Conservation (phyloP, 352 stramenopile species). For the Halophytophthora polymorphica region DNA sequence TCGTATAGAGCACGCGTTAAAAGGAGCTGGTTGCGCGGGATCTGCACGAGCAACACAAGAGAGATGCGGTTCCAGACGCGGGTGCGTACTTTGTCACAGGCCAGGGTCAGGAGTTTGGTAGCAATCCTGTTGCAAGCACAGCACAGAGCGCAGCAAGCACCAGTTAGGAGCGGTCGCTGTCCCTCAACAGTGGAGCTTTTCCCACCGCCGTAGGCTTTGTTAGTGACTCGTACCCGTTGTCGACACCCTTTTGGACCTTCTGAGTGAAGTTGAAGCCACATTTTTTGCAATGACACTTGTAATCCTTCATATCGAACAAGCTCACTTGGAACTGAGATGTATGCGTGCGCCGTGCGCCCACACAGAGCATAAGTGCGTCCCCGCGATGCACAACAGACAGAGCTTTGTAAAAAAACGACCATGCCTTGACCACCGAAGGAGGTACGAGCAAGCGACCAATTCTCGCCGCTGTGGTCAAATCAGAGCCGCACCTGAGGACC, state of each 20-base stretch:
- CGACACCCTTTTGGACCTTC: conserved; percentile 83
- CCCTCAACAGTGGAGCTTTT: neutral
- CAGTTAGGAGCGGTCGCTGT: neutral
- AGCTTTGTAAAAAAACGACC: no score
- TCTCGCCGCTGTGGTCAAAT: neutral
- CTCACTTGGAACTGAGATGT: conserved; percentile 76
- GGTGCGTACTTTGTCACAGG: conserved; percentile 72
- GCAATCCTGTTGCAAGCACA: conserved; percentile 48
- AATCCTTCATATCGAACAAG: conserved; percentile 84
- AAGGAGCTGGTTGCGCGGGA: conserved; percentile 5
- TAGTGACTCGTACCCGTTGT: conserved; percentile 65
- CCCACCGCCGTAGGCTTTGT: neutral
- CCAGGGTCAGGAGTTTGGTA: conserved; percentile 83
- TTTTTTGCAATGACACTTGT: conserved; percentile 59
- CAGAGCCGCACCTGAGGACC: conserved; percentile 57
- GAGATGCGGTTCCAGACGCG: neutral
- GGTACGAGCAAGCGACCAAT: neutral
- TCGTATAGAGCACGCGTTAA: conserved; percentile 5
- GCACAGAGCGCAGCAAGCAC: conserved; percentile 5
- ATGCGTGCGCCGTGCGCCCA: neutral
- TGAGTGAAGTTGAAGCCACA: conserved; percentile 70
- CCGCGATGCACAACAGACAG: no score
- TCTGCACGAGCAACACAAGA: conserved; percentile 4
- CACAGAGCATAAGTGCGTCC: neutral
- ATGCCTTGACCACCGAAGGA: no score